Conservation (phyloP, 257 asterid species). For the Solanum bulbocastanum region DNA sequence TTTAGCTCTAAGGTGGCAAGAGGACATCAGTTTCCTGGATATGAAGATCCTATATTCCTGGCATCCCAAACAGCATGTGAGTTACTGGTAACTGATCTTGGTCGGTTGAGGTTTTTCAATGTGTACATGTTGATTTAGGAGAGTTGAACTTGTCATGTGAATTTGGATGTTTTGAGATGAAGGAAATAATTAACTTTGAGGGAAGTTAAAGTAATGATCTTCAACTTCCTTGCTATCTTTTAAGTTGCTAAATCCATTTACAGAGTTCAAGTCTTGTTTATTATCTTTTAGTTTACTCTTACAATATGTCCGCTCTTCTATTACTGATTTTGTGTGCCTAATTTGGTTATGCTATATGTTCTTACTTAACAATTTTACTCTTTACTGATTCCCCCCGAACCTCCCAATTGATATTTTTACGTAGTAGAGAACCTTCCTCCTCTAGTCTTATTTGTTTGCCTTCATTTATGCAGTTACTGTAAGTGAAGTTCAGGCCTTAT, state of each 20-base stretch:
- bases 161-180: background rate
- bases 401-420: background rate
- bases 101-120: background rate
- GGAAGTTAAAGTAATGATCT: background rate
- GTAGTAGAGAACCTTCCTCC: background rate
- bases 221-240: background rate
- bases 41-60: slow-evolving; percentile 75
- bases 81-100: slow-evolving; percentile 11
- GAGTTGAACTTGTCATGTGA: background rate
- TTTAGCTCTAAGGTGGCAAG: slow-evolving; percentile 48
- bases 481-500: slow-evolving; percentile 97
- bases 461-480: slow-evolving; percentile 67
- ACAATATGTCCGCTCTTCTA: background rate
- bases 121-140: background rate
- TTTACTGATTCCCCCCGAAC: background rate
- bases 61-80: slow-evolving; percentile 95
- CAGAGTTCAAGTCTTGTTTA: background rate
- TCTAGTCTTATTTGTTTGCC: background rate
- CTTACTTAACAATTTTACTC: background rate
- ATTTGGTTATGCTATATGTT: background rate
- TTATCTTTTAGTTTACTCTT: background rate
- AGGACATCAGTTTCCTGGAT: slow-evolving; percentile 65
- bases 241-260: background rate
- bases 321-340: background rate
- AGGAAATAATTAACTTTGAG: background rate